phyloP scores from a whole-genome alignment of 768 basidiomycete species.

The Russula brevipes region DNA sequence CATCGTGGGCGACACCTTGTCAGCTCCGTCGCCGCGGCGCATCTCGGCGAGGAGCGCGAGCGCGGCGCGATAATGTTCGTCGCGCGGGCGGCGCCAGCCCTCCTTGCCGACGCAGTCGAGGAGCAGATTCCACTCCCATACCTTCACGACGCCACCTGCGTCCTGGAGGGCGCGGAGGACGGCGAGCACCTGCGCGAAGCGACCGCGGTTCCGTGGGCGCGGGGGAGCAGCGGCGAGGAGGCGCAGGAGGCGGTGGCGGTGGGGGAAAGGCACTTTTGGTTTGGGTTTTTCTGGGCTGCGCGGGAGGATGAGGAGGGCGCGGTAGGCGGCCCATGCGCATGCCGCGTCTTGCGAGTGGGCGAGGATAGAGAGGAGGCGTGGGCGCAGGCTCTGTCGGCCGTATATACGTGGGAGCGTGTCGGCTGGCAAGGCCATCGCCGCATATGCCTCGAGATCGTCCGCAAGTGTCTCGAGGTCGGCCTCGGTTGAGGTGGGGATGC shows the following conservation, averaged over 20 bases:
- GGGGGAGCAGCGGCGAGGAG: slow-evolving; percentile 43
- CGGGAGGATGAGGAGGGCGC: slow-evolving; percentile 30
- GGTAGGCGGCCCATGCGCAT: slow-evolving; percentile 43
- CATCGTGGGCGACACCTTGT: not conserved
- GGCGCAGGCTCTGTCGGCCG: not conserved
- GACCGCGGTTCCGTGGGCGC: slow-evolving; percentile 51
- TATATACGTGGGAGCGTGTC: slow-evolving; percentile 14
- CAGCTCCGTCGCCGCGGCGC: slow-evolving; percentile 31
- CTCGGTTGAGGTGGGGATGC: slow-evolving; percentile 5
- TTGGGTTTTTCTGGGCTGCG: not conserved
- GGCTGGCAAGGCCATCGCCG: not conserved
- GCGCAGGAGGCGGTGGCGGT: slow-evolving; percentile 58
- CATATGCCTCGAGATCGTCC: slow-evolving; percentile 14
- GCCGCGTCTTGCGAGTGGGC: slow-evolving; percentile 11
- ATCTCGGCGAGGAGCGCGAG: slow-evolving; percentile 59
- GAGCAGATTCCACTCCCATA: slow-evolving; percentile 75
- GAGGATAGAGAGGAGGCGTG: slow-evolving; percentile 11
- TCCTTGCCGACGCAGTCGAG: slow-evolving; percentile 57
- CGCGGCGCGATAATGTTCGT: slow-evolving; percentile 55
- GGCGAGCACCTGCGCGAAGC: slow-evolving; percentile 65
- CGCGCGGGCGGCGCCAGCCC: slow-evolving; percentile 54
- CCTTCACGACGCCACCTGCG: slow-evolving; percentile 48
- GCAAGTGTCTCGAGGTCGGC: slow-evolving; percentile 16
- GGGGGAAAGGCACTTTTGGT: slow-evolving; percentile 32
- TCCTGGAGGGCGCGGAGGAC: slow-evolving; percentile 54